Evolutionary conservation across 106 monocot species (phyloP).

Genomic region (Triglochin maritima): DNA sequence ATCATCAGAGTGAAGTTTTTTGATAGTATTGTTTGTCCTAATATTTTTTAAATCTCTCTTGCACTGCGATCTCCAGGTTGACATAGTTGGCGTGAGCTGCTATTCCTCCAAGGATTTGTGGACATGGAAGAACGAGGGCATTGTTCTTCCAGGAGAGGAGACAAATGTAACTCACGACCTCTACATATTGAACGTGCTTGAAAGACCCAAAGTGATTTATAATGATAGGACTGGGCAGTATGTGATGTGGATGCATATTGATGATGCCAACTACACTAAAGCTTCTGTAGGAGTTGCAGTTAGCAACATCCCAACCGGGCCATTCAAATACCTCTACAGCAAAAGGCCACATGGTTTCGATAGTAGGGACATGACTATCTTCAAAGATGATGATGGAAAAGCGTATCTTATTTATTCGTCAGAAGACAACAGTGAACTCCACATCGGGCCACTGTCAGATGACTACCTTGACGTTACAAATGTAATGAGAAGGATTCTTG

Average conservation of each 20-base stretch:
- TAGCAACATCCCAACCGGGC: slow-evolving; percentile 52
- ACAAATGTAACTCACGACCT: slow-evolving; percentile 67
- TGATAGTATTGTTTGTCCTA: too few species aligned
- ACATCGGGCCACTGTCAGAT: slow-evolving; percentile 60
- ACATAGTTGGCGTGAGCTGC: slow-evolving; percentile 88
- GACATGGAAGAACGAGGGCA: slow-evolving; percentile 83
- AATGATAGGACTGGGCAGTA: slow-evolving; percentile 36
- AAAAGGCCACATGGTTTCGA: slow-evolving; percentile 70
- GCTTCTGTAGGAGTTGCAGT: slow-evolving; percentile 80
- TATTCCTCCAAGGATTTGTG: slow-evolving; percentile 91
- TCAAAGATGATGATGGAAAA: slow-evolving; percentile 72
- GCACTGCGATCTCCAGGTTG: slow-evolving; percentile 37
- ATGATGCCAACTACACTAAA: slow-evolving; percentile 78
- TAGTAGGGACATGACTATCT: slow-evolving; percentile 91
- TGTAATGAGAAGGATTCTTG: slow-evolving; percentile 43
- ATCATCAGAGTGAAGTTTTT: too few species aligned
- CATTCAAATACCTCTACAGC: slow-evolving; percentile 79
- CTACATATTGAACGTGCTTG: slow-evolving; percentile 69
- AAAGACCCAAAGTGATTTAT: slow-evolving; percentile 86
- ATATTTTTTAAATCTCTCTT: not conserved
- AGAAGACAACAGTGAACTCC: slow-evolving; percentile 74
- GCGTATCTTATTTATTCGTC: slow-evolving; percentile 86
- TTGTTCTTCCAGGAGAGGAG: slow-evolving; percentile 50
- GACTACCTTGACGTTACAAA: slow-evolving; percentile 58
- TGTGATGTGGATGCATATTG: slow-evolving; percentile 95